phyloP scores from a whole-genome alignment of 345 rosid genomes.

The Eucalyptus decipiens region DNA sequence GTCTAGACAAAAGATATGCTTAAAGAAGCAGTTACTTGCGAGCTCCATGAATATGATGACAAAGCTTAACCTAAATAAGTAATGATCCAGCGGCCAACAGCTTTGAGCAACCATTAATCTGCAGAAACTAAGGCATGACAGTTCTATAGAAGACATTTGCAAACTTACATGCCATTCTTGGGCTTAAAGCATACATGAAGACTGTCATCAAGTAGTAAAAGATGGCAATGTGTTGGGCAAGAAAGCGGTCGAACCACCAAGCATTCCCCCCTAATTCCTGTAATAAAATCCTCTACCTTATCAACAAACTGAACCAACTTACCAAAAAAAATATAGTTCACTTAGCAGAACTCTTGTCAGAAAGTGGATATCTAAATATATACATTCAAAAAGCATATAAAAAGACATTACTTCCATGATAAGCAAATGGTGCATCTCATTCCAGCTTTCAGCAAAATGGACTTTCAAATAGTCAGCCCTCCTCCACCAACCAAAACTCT shows the following conservation, averaged over 20 bases:
- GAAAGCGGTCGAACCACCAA: slow-evolving; percentile 97
- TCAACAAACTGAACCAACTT: neutral
- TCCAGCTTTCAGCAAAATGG: slow-evolving; percentile 99
- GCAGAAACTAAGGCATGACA: neutral
- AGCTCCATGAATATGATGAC: neutral
- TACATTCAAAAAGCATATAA: neutral
- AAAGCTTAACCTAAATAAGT: neutral
- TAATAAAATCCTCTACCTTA: neutral
- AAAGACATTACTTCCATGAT: slow-evolving; percentile 82
- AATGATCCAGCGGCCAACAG: neutral
- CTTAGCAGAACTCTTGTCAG: neutral
- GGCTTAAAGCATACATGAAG: slow-evolving; percentile 78
- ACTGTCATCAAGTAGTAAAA: slow-evolving; percentile 86
- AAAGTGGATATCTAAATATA: neutral
- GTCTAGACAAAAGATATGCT: neutral
- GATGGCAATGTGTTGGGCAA: slow-evolving; percentile 71
- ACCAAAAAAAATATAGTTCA: neutral
- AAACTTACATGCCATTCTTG: slow-evolving; percentile 97
- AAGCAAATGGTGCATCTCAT: slow-evolving; percentile 99
- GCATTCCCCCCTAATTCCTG: slow-evolving; percentile 96
- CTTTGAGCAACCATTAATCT: neutral
- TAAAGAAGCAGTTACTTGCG: neutral
- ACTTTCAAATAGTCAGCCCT: slow-evolving; percentile 92
- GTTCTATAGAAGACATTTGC: neutral
- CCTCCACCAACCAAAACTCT: slow-evolving; percentile 99